phyloP scores from a whole-genome alignment of 1,139 yeast species.

The Kodamaea sp. region DNA sequence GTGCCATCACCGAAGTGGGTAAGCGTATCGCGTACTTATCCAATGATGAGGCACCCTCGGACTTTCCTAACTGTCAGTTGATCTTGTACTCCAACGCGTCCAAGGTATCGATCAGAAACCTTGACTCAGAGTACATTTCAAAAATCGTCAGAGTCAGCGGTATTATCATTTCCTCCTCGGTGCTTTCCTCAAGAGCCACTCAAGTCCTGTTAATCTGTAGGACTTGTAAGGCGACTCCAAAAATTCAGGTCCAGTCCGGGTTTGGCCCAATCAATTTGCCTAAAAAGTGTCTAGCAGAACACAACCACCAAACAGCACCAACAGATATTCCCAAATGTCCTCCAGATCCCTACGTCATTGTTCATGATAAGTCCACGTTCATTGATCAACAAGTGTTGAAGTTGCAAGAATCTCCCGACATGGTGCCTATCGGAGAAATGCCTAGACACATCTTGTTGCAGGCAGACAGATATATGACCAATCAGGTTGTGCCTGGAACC shows the following conservation, averaged over 20 bases:
- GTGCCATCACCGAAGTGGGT: slow-evolving; percentile 89
- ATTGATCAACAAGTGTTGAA: slow-evolving; percentile 94
- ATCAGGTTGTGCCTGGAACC: slow-evolving; percentile 92
- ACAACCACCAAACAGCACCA: slow-evolving; percentile 40
- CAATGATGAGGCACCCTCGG: slow-evolving; percentile 53
- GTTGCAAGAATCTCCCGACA: slow-evolving; percentile 93
- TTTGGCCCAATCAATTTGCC: slow-evolving; percentile 84
- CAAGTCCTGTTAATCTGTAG: slow-evolving; percentile 84
- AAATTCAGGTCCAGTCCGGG: slow-evolving; percentile 66
- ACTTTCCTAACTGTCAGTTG: slow-evolving; percentile 82
- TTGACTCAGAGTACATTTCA: slow-evolving; percentile 86
- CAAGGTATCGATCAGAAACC: slow-evolving; percentile 69
- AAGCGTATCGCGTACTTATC: slow-evolving; percentile 69
- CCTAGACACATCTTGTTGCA: slow-evolving; percentile 91
- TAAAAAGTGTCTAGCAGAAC: slow-evolving; percentile 67
- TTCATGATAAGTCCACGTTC: slow-evolving; percentile 88
- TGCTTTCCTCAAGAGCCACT: slow-evolving; percentile 86
- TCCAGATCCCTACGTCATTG: slow-evolving; percentile 87
- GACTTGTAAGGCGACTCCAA: slow-evolving; percentile 78
- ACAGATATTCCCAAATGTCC: slow-evolving; percentile 72
- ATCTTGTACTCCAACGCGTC: slow-evolving; percentile 74
- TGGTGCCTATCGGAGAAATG: slow-evolving; percentile 99
- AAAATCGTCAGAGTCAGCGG: slow-evolving; percentile 92
- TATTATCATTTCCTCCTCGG: slow-evolving; percentile 88
- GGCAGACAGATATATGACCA: slow-evolving; percentile 87